Base-by-base conservation (phyloP, 192 early-diverging fungal species). In the Cladochytrium replicatum region DNA sequence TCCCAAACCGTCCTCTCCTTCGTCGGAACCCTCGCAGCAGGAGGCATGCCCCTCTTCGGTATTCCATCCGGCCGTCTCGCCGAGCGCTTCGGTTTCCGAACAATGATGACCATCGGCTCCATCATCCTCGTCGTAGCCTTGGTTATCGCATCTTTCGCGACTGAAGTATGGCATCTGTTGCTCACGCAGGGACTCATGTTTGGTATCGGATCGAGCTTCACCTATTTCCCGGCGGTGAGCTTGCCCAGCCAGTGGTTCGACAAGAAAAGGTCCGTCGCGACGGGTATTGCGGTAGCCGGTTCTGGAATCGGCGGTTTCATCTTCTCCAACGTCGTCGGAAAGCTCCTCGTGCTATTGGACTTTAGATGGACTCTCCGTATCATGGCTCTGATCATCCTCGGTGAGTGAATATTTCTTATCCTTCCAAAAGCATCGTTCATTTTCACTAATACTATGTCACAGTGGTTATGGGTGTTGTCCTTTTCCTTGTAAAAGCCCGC, bases 101-200 rank as follows among this genome's bases (percentile, higher is more conserved):
- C 55, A 41, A 70, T 75, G 37, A 50, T 64, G 3, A 41, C 71
- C 4, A 53, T 67, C 4, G 81, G 81, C 3, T 72, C 60, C 9
- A 38, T 61, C 34, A 32, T 74, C 9, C 62, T 63, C 44, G 39
- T 59, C 6, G 13, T 61, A 2, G 60, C 69, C n/a, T 52, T 75
- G 32, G 32, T 75, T 21, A 37, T 75, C 32, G 65, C 74, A 2
- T 67, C 66, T 6, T 72, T 75, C 8, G 49, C 60, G 30, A 55
- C 41, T 0, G 22, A 69, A 27, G 58, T 83, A 0, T 87, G 85
- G 85, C 84, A 89, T 28, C 58, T 89, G 11, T 72, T 83, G 37
- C 52, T 86, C 25, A 75, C 85, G 1, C 86, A 88, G 56, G 83
- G 83, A 6, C 50, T 86, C 3, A 32, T 91, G 48, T 80, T 84